These are phyloP conservation scores for Debaryomyces prosopidis DNA, from an alignment of 805 yeast species.

Conservation along the genomic window DNA sequence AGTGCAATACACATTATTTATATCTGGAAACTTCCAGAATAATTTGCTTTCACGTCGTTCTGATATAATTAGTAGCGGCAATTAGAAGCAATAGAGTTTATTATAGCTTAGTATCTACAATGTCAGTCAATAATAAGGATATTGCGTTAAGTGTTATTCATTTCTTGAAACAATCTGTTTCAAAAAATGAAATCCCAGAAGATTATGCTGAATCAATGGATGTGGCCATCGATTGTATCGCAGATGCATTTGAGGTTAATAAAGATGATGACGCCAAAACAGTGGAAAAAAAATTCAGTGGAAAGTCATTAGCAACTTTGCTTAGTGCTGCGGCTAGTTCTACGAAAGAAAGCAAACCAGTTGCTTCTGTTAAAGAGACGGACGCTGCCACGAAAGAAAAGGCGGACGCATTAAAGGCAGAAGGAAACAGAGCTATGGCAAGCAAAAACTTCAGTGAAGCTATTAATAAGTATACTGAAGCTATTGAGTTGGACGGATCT, in stretches of 20 bases:
- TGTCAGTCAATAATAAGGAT: conserved; percentile 56
- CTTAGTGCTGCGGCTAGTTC: conserved; percentile 20
- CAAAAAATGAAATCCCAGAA: conserved; percentile 63
- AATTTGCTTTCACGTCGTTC: conserved; percentile 1
- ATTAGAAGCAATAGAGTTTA: neutral
- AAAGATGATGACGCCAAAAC: conserved; percentile 45
- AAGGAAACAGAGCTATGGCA: conserved; percentile 91
- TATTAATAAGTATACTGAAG: conserved; percentile 74
- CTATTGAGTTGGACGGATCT: conserved; percentile 64
- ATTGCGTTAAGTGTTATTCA: conserved; percentile 73
- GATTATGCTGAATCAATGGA: conserved; percentile 89
- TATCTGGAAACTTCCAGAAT: conserved; percentile 7
- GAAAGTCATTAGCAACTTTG: conserved; percentile 49
- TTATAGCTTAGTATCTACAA: neutral
- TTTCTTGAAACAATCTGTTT: conserved; percentile 61
- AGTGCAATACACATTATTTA: conserved; percentile 3
- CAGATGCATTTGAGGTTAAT: conserved; percentile 77
- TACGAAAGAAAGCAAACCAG: conserved; percentile 21
- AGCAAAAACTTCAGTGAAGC: conserved; percentile 69
- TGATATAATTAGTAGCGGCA: neutral
- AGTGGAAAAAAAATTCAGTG: conserved; percentile 42
- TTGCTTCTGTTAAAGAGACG: conserved; percentile 35
- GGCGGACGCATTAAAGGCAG: conserved; percentile 83
- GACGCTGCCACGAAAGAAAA: conserved; percentile 59
- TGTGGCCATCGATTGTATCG: conserved; percentile 89